Evolutionary conservation across 2,329 filamentous ascomycete species (phyloP).

Genomic region (Colletotrichum siamense): DNA sequence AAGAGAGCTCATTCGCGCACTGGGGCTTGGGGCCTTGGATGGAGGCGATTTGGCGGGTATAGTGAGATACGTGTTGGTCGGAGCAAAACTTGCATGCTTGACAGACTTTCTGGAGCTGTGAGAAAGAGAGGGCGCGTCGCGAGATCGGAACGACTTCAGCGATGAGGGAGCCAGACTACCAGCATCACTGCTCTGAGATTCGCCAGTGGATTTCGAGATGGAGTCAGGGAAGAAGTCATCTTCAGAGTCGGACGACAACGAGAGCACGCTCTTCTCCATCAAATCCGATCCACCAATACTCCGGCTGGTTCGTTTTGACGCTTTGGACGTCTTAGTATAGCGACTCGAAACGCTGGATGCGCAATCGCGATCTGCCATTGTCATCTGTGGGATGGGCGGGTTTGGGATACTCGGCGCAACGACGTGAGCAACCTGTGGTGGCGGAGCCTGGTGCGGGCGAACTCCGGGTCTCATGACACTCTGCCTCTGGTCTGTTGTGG

Average conservation of each 20-base stretch:
- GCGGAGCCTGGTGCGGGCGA: neutral
- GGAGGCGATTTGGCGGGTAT: conserved; percentile 38
- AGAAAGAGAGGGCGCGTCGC: conserved; percentile 28
- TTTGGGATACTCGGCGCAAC: neutral
- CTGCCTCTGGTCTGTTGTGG: neutral
- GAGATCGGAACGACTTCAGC: conserved; percentile 14
- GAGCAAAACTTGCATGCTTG: conserved; percentile 45
- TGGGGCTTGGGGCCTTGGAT: conserved; percentile 24
- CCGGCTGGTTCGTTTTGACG: conserved; percentile 52
- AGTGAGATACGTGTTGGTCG: conserved; percentile 47
- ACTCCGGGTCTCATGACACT: neutral
- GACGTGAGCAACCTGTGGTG: neutral
- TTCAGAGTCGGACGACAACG: conserved; percentile 64
- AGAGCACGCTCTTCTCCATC: conserved; percentile 59
- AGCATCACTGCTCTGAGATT: conserved; percentile 13
- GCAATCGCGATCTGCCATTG: conserved; percentile 20
- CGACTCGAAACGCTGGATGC: conserved; percentile 58
- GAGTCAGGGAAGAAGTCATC: conserved; percentile 45
- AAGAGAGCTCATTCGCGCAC: conserved; percentile 34
- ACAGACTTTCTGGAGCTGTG: conserved; percentile 35
- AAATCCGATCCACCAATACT: conserved; percentile 58
- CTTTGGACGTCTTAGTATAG: conserved; percentile 60
- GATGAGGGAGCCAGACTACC: conserved; percentile 10
- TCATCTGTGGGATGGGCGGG: neutral
- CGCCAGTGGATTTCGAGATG: conserved; percentile 29